Evolutionary conservation across 208 protist genomes (phyloP), one percentile per base, ranked within the genome.

Genomic region (Kentomonas sorsogonicus): DNA sequence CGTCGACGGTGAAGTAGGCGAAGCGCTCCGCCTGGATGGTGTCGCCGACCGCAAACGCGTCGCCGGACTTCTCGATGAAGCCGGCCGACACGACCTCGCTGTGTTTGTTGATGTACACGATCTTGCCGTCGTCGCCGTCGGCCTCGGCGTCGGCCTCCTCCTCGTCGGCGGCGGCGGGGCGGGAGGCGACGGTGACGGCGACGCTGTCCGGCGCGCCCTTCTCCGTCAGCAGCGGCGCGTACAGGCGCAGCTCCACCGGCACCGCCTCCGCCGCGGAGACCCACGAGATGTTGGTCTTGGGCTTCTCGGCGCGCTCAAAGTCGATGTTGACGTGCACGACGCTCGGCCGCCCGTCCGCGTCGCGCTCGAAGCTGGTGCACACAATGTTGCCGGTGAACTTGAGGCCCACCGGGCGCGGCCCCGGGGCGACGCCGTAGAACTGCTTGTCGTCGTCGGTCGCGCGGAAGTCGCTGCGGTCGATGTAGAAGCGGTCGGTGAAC

Each of bases 381-480:
- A 84, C 57, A 30, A 96, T 80, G 59, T 89, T 94, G 44, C 86
- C 86, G 29, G 55, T 71, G 74, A 93, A 93, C 72, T 94, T 93
- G 50, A 96, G 74, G 16, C 89, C 89, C 38, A 96, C 88, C 40
- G 68, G 59, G 47, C 89, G 82, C 4, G 85, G 78, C 4, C 86
- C 86, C 3, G 85, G 86, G 1, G 86, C 86, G 31, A 93, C 60
- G 25, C 87, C 86, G 69, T 89, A 94, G 68, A 93, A 96, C 73
- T 94, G 91, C 44, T 46, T 71, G 75, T 86, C 77, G 66, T 89
- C 65, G 46, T 93, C 87, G 48, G 80, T 66, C 44, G 81, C 71
- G 52, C 80, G 77, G 69, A 99, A 99, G 79, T 99, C 98, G 53
- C 73, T 85, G 29, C 80, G 79, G 48, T 99, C 98, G 74, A 99